These are phyloP conservation scores for Podospora pseudocomata DNA, from an alignment of 495 filamentous ascomycete genomes.

Conservation along the genomic window DNA sequence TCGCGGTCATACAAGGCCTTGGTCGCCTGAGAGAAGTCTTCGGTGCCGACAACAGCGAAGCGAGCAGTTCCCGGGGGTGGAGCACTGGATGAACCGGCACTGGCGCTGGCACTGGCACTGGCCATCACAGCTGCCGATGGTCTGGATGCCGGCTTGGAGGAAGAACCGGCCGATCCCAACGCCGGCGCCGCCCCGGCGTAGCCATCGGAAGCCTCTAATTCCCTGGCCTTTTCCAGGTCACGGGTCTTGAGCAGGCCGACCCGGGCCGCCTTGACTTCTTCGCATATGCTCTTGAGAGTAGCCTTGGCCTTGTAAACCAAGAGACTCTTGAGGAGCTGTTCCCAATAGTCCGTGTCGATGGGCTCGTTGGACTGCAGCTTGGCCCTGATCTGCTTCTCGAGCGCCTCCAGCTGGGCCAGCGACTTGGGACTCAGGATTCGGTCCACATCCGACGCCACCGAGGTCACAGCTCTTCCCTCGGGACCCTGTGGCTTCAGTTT, in stretches of 20 bases:
- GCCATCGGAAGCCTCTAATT: constrained; percentile 35
- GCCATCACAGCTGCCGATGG: constrained; percentile 28
- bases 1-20: constrained; percentile 91
- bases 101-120: constrained; percentile 10
- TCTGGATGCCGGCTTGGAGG: constrained; percentile 26
- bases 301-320: constrained; percentile 89
- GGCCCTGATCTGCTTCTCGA: constrained; percentile 77
- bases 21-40: constrained; percentile 88
- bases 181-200: constrained; percentile 21
- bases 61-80: constrained; percentile 58
- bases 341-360: constrained; percentile 97
- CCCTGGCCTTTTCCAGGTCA: constrained; percentile 66
- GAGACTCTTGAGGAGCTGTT: constrained; percentile 80
- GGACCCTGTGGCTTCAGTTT: constrained; percentile 56
- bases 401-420: constrained; percentile 74
- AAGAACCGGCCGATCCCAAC: constrained; percentile 3
- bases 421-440: constrained; percentile 79
- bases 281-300: constrained; percentile 74
- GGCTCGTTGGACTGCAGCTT: constrained; percentile 87
- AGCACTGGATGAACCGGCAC: constrained; percentile 30
- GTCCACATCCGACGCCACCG: constrained; percentile 85
- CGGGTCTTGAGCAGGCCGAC: constrained; percentile 63
- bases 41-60: constrained; percentile 70
- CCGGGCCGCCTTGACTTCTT: constrained; percentile 70
- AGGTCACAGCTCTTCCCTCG: constrained; percentile 70